Conservation (phyloP, 192 early-diverging fungal species). For the Backusella circina region DNA sequence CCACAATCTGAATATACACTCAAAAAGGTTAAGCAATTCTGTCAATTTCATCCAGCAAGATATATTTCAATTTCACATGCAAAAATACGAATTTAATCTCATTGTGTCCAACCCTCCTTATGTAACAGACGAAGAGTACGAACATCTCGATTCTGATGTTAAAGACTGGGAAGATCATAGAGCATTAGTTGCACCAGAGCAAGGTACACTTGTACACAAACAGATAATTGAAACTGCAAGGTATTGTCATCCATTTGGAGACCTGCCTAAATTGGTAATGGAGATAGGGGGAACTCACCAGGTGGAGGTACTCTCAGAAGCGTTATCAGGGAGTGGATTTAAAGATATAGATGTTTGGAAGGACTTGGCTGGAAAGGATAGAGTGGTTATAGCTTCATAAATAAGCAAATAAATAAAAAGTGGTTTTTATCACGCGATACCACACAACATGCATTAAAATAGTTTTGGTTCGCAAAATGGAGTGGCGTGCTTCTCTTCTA, state of each 20-base stretch:
- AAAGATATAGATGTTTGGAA: conserved; percentile 65
- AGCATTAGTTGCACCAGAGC: conserved; percentile 65
- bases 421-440: background rate
- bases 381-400: conserved; percentile 57
- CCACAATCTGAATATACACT: conserved; percentile 42
- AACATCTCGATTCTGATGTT: conserved; percentile 64
- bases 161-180: conserved; percentile 82
- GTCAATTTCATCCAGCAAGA: conserved; percentile 50
- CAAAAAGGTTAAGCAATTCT: conserved; percentile 14
- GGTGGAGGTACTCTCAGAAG: conserved; percentile 38
- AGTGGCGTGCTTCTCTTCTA: background rate
- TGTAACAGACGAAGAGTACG: conserved; percentile 68
- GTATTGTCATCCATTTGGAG: background rate
- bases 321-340: conserved; percentile 53
- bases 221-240: conserved; percentile 42
- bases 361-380: conserved; percentile 68
- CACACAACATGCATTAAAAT: background rate
- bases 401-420: conserved; percentile 14
- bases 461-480: background rate
- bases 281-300: conserved; percentile 83
- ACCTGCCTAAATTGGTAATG: conserved; percentile 67
- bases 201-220: conserved; percentile 58
- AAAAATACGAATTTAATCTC: conserved; percentile 49
- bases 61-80: conserved; percentile 24
- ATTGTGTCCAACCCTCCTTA: conserved; percentile 95